phyloP scores from a whole-genome alignment of 192 early-diverging fungal species.

The Kickxella alabastrina region DNA sequence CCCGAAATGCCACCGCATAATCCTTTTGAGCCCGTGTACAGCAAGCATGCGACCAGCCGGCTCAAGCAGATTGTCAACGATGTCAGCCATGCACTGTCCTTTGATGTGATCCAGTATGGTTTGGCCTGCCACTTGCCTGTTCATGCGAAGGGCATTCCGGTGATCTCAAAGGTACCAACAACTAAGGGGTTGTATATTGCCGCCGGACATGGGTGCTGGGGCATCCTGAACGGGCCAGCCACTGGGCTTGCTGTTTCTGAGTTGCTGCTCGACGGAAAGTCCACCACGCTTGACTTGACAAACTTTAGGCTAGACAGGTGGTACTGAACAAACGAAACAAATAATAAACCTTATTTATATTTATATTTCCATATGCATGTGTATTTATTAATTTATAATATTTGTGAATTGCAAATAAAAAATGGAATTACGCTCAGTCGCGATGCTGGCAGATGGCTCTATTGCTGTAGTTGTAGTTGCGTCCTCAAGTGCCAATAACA shows the following conservation, averaged over 20 bases:
- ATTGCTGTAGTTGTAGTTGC: not conserved
- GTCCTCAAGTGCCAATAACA: too few relatives aligned
- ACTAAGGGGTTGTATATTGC: constrained; percentile 42
- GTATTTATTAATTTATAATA: constrained; percentile 2
- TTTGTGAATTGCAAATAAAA: too few relatives aligned
- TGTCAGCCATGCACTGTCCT: constrained; percentile 29
- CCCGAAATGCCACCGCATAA: constrained; percentile 51
- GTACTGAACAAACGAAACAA: too few relatives aligned
- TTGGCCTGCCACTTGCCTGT: constrained; percentile 46
- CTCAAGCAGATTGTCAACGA: constrained; percentile 51
- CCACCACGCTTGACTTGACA: constrained; percentile 30
- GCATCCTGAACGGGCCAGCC: constrained; percentile 49
- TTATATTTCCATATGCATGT: not conserved
- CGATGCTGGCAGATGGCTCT: too few relatives aligned
- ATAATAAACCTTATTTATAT: not conserved
- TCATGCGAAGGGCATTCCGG: constrained; percentile 44
- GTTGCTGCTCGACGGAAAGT: constrained; percentile 35
- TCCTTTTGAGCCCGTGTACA: constrained; percentile 47
- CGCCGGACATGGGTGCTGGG: constrained; percentile 51
- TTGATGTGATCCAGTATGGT: constrained; percentile 43
- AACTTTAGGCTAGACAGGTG: constrained; percentile 44
- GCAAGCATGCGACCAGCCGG: constrained; percentile 39
- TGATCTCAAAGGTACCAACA: constrained; percentile 42
- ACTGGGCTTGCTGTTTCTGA: constrained; percentile 45
- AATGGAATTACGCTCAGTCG: too few relatives aligned